Base-by-base conservation (phyloP, 2,329 filamentous ascomycete genomes). In the Aspergillus amoenus region DNA sequence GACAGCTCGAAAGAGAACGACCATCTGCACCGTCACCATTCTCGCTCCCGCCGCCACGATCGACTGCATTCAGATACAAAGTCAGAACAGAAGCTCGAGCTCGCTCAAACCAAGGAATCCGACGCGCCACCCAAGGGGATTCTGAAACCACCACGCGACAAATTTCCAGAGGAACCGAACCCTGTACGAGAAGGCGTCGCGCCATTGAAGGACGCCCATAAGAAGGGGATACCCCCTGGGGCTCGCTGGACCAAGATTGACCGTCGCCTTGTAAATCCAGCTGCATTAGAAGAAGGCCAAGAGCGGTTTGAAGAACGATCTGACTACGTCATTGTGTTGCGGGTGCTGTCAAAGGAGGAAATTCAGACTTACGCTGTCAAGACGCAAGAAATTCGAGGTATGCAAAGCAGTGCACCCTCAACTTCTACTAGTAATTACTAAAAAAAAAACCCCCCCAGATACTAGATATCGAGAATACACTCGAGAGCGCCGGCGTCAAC, bases 181-280 rank as follows among this genome's bases (percentile, higher is more conserved):
- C 88, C 91, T 0, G 82, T 95, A 37, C 85, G 93, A 18, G 93
- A 97, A 72, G 93, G 93, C 15, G 93, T 96, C 6, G 92, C 93
- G 2, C 93, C 93, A n/a, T 84, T 96, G 69, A 96, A 96, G 76
- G 91, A 96, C 70, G 87, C 90, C 48, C 87, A 88, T 73, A 76
- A 73, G 55, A 86, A 88, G 60, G 88, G 90, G 40, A 90, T 91
- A 32, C 89, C 89, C 0, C 76, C 87, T 0, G 90, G 89, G 56
- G 93, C 93, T 34, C 85, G 91, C 54, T 97, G 93, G 93, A 97
- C 93, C 46, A 96, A 94, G 78, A 93, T 97, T 69, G 90, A 89
- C 70, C 86, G 93, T 56, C 87, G 88, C 64, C 83, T 96, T 55
- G 93, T 97, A 66, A 97, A 95, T 65, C 92, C 93, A 0, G 89